phyloP scores from a whole-genome alignment of 148 eudicot genomes.

The Diospyros lotus region DNA sequence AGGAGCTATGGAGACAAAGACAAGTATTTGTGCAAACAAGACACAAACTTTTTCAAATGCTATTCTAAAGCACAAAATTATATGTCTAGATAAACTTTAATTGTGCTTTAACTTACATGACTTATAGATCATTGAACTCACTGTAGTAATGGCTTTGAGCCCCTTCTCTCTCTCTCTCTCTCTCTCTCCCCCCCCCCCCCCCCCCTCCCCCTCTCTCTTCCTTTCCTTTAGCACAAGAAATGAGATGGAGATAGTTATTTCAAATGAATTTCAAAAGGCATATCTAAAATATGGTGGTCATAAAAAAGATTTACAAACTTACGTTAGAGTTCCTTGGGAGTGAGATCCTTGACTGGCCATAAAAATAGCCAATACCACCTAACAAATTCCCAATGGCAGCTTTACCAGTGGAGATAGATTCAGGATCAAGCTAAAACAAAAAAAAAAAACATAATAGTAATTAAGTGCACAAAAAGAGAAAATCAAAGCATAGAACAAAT shows the following conservation, averaged over 20 bases:
- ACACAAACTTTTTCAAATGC: too few species aligned
- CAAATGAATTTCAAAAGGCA: conserved; percentile 12
- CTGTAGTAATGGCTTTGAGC: too few species aligned
- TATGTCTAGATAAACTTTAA: too few species aligned
- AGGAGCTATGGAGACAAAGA: not conserved
- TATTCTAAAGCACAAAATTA: too few species aligned
- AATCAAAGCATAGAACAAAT: too few species aligned
- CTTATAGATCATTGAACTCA: too few species aligned
- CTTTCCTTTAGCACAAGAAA: too few species aligned
- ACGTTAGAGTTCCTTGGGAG: conserved; percentile 54
- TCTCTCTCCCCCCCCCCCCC: not conserved
- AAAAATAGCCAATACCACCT: conserved; percentile 97
- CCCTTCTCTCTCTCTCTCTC: not conserved
- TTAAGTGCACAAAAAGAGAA: too few species aligned
- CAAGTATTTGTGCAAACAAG: too few species aligned
- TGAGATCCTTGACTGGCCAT: conserved; percentile 92
- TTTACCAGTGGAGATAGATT: conserved; percentile 57
- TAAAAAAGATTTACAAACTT: conserved; percentile 25
- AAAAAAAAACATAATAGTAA: conserved; percentile 12
- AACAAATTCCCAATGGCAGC: conserved; percentile 82
- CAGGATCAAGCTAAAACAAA: conserved; percentile 56
- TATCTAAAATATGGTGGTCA: not conserved
- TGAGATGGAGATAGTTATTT: not conserved
- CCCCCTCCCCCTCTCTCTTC: not conserved
- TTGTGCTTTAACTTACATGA: too few species aligned